Conservation (phyloP, 768 basidiomycete species). For the Psilocybe sp. region DNA sequence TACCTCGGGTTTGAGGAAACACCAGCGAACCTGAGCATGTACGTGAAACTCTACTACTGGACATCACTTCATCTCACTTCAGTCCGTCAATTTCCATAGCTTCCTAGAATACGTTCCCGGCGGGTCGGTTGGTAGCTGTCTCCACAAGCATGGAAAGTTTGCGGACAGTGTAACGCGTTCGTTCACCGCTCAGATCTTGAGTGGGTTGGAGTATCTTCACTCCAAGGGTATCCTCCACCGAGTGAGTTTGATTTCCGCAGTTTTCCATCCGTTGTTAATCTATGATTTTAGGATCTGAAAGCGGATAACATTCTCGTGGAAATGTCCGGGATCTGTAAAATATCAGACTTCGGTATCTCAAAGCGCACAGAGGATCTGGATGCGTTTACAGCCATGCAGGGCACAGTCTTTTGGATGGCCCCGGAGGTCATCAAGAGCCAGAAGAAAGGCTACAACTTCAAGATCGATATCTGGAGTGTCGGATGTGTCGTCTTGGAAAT, state of each 20-base stretch:
- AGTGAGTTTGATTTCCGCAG: constrained; percentile 37
- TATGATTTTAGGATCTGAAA: constrained; percentile 75
- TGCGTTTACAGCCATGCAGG: constrained; percentile 93
- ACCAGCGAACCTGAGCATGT: constrained; percentile 88
- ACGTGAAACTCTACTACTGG: constrained; percentile 28
- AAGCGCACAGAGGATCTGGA: constrained; percentile 88
- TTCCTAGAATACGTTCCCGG: constrained; percentile 99
- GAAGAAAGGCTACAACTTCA: constrained; percentile 91
- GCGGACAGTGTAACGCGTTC: constrained; percentile 89
- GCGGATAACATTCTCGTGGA: constrained; percentile 98
- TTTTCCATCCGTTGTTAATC: constrained; percentile 3
- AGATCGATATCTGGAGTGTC: constrained; percentile 98
- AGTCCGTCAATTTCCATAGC: constrained; percentile 37
- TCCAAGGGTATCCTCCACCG: constrained; percentile 89
- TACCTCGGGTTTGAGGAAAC: constrained; percentile 96
- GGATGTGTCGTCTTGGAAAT: constrained; percentile 99
- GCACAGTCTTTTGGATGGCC: constrained; percentile 99
- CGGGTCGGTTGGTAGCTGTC: constrained; percentile 87
- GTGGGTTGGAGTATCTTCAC: constrained; percentile 92
- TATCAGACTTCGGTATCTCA: constrained; percentile 98
- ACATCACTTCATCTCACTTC: background rate
- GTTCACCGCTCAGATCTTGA: constrained; percentile 89
- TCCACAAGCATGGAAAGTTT: constrained; percentile 91
- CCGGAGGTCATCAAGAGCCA: constrained; percentile 89
- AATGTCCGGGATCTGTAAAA: constrained; percentile 89